Percentiles rank a stretch among this genome's conserved stretches.
Conservation (phyloP, 2,329 filamentous ascomycete genomes). For the Stagonosporopsis cucurbitacearum region DNA sequence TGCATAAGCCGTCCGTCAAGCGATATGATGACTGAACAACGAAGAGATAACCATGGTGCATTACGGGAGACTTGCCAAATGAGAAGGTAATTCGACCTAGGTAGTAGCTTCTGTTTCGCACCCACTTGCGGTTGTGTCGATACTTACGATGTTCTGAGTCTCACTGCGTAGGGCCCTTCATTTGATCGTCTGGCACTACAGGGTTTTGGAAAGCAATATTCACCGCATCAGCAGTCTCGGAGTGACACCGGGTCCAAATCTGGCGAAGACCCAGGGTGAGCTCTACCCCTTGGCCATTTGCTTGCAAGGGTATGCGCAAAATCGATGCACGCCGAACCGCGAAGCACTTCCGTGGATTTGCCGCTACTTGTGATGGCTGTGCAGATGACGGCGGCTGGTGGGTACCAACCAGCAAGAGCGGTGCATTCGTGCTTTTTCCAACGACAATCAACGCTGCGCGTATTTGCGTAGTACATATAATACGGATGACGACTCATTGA, state of each 20-base stretch:
- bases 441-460: not conserved
- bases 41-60: not conserved
- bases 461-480: not conserved
- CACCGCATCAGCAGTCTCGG: slow-evolving; percentile 33
- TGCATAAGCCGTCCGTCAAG: not conserved
- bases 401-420: not conserved
- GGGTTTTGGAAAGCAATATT: slow-evolving; percentile 27
- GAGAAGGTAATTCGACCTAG: slow-evolving; percentile 1
- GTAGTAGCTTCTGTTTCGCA: not conserved
- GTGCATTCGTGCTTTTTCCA: not conserved
- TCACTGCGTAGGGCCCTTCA: slow-evolving; percentile 1
- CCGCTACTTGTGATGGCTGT: slow-evolving; percentile 20
- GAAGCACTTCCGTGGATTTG: slow-evolving; percentile 18
- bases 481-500: slow-evolving; percentile 2
- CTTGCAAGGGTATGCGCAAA: slow-evolving; percentile 3
- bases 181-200: slow-evolving; percentile 13
- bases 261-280: slow-evolving; percentile 3
- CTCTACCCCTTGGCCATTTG: not conserved
- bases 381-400: slow-evolving; percentile 17
- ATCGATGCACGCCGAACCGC: slow-evolving; percentile 9
- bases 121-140: not conserved
- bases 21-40: not conserved
- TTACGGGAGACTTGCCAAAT: not conserved
- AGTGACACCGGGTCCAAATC: slow-evolving; percentile 24
- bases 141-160: slow-evolving; percentile 1